phyloP scores from a whole-genome alignment of 2,329 filamentous ascomycete genomes.

The Ceratocystis huliohia region DNA sequence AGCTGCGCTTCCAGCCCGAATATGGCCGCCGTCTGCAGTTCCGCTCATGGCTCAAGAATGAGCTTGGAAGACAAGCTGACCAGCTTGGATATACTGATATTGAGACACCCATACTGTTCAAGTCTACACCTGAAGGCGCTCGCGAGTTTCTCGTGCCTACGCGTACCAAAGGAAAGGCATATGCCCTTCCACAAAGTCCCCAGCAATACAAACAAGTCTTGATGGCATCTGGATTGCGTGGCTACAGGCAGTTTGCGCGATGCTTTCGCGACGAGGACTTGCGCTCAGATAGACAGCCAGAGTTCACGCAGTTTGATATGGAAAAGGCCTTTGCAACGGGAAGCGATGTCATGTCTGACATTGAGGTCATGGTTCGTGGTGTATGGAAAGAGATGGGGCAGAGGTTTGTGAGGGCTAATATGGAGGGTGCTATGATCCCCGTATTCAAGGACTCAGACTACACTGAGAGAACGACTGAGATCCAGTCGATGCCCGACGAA shows the following conservation, averaged over 20 bases:
- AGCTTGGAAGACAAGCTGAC: slow-evolving; percentile 42
- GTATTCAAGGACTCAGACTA: slow-evolving; percentile 22
- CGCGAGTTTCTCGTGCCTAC: slow-evolving; percentile 91
- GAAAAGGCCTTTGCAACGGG: slow-evolving; percentile 80
- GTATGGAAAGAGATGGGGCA: slow-evolving; percentile 42
- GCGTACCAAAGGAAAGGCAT: slow-evolving; percentile 59
- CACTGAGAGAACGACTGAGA: neutral
- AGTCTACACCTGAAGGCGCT: slow-evolving; percentile 91
- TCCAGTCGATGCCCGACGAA: slow-evolving; percentile 25
- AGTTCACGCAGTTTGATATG: slow-evolving; percentile 93
- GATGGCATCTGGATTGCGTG: slow-evolving; percentile 74
- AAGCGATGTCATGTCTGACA: slow-evolving; percentile 50
- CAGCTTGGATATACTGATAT: slow-evolving; percentile 57
- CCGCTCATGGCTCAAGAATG: slow-evolving; percentile 47
- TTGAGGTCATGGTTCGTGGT: slow-evolving; percentile 40
- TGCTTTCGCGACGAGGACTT: slow-evolving; percentile 95
- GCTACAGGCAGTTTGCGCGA: slow-evolving; percentile 84
- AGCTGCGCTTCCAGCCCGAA: slow-evolving; percentile 61
- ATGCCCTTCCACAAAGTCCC: slow-evolving; percentile 88
- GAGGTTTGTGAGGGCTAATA: slow-evolving; percentile 28
- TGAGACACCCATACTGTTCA: slow-evolving; percentile 90
- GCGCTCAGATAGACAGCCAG: slow-evolving; percentile 82
- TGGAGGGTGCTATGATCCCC: slow-evolving; percentile 27
- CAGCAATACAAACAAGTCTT: slow-evolving; percentile 98
- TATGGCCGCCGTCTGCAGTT: slow-evolving; percentile 58